Conservation (phyloP, 2,329 filamentous ascomycete genomes). For the Alternaria longipes region DNA sequence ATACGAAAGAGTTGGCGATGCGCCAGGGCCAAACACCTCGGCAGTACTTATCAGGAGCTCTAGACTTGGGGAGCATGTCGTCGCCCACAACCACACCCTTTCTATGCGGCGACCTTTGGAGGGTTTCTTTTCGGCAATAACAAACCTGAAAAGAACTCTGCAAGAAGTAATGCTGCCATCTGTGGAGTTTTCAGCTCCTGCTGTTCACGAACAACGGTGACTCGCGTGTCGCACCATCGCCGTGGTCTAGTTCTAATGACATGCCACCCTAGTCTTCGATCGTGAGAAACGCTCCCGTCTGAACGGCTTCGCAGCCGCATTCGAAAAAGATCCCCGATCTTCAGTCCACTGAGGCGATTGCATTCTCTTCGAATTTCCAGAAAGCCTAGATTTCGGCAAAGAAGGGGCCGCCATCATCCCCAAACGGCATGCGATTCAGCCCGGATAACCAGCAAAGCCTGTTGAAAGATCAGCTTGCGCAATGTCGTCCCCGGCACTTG, state of each 20-base stretch:
- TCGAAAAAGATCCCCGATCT: not conserved
- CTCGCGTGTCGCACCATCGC: conserved; percentile 16
- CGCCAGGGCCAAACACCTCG: not conserved
- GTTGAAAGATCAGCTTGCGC: not conserved
- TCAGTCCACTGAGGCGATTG: not conserved
- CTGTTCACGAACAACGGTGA: not conserved
- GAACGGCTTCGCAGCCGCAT: conserved; percentile 4
- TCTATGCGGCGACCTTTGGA: not conserved
- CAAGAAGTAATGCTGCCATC: not conserved
- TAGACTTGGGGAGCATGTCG: not conserved
- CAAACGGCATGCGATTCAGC: not conserved
- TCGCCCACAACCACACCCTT: not conserved
- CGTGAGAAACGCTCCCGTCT: not conserved
- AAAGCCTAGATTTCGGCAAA: not conserved
- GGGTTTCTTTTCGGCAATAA: not conserved
- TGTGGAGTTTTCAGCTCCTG: not conserved
- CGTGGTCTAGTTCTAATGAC: not conserved
- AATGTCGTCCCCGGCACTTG: conserved; percentile 1
- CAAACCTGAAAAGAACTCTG: not conserved
- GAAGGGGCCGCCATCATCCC: not conserved
- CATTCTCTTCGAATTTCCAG: not conserved
- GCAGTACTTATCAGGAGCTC: not conserved
- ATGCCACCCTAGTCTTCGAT: conserved; percentile 8
- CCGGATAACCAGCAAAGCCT: conserved; percentile 1
- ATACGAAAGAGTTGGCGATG: not conserved